phyloP scores from a whole-genome alignment of 75 land plant species.

The Selaginella tamariscina region DNA sequence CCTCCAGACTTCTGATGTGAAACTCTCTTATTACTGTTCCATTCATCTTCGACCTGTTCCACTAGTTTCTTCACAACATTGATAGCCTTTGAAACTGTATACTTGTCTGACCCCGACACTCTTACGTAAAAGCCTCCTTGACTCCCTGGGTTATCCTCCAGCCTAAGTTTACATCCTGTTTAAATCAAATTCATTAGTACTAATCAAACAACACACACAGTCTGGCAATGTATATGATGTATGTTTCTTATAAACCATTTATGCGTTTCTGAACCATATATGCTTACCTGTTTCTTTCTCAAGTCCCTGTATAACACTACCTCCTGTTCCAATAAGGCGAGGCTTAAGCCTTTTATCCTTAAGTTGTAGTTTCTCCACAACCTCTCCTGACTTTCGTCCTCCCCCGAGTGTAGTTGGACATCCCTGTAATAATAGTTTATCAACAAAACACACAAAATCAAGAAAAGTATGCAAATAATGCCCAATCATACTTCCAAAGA shows the following conservation, averaged over 20 bases:
- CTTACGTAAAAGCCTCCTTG: conserved; percentile 70
- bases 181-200: too few species aligned
- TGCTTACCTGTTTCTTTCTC: conserved; percentile 86
- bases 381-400: conserved; percentile 57
- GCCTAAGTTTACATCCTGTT: conserved; percentile 65
- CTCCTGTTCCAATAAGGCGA: conserved; percentile 57
- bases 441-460: background rate
- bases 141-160: conserved; percentile 36
- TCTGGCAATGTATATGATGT: too few species aligned
- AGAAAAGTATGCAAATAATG: background rate
- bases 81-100: conserved; percentile 64
- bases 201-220: too few species aligned
- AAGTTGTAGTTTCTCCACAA: conserved; percentile 66
- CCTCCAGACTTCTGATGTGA: too few species aligned
- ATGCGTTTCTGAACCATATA: too few species aligned
- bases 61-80: conserved; percentile 76
- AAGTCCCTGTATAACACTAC: conserved; percentile 52
- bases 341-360: conserved; percentile 65
- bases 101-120: conserved; percentile 68
- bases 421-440: conserved; percentile 42
- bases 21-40: conserved; percentile 18
- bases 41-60: conserved; percentile 52
- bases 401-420: conserved; percentile 95
- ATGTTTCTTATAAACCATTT: too few species aligned
- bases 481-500: background rate